Conservation (phyloP, 2,329 filamentous ascomycete genomes). For the Aspergillus brunneoviolaceus region DNA sequence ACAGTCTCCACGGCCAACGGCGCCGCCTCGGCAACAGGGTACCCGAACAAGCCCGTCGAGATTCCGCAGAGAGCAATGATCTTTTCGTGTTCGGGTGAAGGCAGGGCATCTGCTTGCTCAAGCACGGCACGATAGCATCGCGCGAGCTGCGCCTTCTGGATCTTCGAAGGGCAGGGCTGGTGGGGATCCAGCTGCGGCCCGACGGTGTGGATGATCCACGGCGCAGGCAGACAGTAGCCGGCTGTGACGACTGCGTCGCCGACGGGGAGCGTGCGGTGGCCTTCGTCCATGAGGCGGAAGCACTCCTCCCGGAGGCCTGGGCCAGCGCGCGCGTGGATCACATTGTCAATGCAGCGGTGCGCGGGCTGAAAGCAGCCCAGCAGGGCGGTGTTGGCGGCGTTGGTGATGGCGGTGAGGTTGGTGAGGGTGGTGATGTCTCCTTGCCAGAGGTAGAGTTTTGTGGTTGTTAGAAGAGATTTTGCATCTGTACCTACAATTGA, state of each 20-base stretch:
- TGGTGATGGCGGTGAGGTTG: conserved; percentile 24
- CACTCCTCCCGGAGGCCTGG: conserved; percentile 24
- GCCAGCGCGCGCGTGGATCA: conserved; percentile 24
- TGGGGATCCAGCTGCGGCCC: conserved; percentile 17
- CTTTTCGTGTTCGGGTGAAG: conserved; percentile 18
- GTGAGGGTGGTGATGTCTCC: conserved; percentile 25
- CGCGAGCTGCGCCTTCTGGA: conserved; percentile 15
- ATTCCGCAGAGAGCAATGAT: conserved; percentile 24
- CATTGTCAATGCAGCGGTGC: conserved; percentile 27
- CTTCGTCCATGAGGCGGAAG: conserved; percentile 13
- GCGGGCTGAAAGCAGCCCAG: conserved; percentile 24
- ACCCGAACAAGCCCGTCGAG: conserved; percentile 26
- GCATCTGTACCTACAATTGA: too few species aligned
- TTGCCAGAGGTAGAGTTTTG: conserved; percentile 19
- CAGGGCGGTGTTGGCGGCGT: conserved; percentile 22
- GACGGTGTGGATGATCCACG: conserved; percentile 23
- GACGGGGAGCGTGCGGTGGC: conserved; percentile 12
- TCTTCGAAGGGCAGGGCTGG: background rate
- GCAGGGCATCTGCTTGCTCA: conserved; percentile 13
- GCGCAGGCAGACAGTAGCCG: conserved; percentile 20
- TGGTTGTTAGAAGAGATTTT: too few species aligned
- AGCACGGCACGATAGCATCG: conserved; percentile 20
- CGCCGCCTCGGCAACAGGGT: conserved; percentile 20
- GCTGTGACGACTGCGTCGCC: conserved; percentile 19
- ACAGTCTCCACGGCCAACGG: conserved; percentile 19